Percentiles rank a stretch among this genome's conserved stretches.
These are phyloP conservation scores for Xylaria hypoxylon DNA, from an alignment of 2,329 filamentous ascomycete species.

Conservation along the genomic window DNA sequence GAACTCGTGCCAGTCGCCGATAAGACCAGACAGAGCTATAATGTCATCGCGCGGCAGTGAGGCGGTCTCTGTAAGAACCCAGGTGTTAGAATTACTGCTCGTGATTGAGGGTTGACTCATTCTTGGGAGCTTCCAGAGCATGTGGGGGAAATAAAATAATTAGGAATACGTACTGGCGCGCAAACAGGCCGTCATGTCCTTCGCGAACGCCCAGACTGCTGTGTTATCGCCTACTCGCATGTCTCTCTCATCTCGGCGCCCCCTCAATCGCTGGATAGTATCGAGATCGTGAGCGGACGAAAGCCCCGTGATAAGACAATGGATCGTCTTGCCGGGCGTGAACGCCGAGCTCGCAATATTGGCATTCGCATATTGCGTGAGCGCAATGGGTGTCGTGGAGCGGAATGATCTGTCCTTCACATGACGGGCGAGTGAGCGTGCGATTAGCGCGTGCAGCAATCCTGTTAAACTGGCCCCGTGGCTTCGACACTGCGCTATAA, in stretches of 20 bases:
- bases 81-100: neutral
- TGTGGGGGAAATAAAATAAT: neutral
- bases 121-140: neutral
- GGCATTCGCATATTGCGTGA: constrained; percentile 55
- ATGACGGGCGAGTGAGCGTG: constrained; percentile 55
- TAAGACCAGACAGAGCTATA: constrained; percentile 55
- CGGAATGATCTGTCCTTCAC: constrained; percentile 54
- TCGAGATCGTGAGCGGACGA: constrained; percentile 44
- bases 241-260: constrained; percentile 1
- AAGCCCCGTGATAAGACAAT: constrained; percentile 56
- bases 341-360: constrained; percentile 35
- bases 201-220: constrained; percentile 59
- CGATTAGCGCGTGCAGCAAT: constrained; percentile 60
- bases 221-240: constrained; percentile 5
- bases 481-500: constrained; percentile 56
- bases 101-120: neutral
- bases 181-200: constrained; percentile 52
- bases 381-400: constrained; percentile 58
- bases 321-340: constrained; percentile 51
- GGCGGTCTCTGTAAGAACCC: constrained; percentile 36
- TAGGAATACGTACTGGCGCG: constrained; percentile 40
- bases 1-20: constrained; percentile 58
- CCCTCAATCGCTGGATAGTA: constrained; percentile 36
- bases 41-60: constrained; percentile 58
- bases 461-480: constrained; percentile 61